Evolutionary conservation across 805 yeast species (phyloP).

Genomic region (Saccharomyces paradoxus): DNA sequence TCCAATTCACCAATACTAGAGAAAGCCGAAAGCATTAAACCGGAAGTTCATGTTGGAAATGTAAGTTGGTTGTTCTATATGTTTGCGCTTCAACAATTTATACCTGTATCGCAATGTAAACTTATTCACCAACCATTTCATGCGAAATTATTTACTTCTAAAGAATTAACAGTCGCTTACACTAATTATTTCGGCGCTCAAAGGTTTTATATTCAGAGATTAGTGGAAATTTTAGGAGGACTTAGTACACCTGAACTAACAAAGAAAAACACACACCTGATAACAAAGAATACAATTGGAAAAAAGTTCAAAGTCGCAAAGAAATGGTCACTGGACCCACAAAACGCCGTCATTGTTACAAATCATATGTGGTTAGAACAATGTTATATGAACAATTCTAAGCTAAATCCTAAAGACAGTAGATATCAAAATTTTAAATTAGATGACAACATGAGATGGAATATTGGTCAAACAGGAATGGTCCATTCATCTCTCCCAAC

Average conservation of each 20-base stretch:
- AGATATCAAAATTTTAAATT: constrained; percentile 6
- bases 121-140: constrained; percentile 65
- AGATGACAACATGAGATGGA: neutral
- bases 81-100: constrained; percentile 47
- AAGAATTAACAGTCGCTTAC: constrained; percentile 49
- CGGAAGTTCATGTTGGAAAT: constrained; percentile 46
- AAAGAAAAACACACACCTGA: constrained; percentile 58
- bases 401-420: constrained; percentile 6
- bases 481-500: neutral
- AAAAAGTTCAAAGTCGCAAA: constrained; percentile 67
- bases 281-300: constrained; percentile 62
- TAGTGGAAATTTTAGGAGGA: constrained; percentile 68
- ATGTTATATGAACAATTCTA: constrained; percentile 35
- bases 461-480: neutral
- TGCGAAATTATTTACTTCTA: constrained; percentile 42
- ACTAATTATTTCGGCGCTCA: constrained; percentile 86
- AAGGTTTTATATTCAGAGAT: constrained; percentile 55
- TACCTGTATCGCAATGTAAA: constrained; percentile 40
- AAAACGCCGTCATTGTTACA: constrained; percentile 37
- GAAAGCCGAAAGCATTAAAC: neutral
- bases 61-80: constrained; percentile 69
- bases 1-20: constrained; percentile 33
- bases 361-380: constrained; percentile 90
- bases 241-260: constrained; percentile 58
- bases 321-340: constrained; percentile 41